Percentiles rank a stretch among this genome's conserved stretches.
Conservation (phyloP, 2,329 filamentous ascomycete species). For the Fusarium tuaranense region DNA sequence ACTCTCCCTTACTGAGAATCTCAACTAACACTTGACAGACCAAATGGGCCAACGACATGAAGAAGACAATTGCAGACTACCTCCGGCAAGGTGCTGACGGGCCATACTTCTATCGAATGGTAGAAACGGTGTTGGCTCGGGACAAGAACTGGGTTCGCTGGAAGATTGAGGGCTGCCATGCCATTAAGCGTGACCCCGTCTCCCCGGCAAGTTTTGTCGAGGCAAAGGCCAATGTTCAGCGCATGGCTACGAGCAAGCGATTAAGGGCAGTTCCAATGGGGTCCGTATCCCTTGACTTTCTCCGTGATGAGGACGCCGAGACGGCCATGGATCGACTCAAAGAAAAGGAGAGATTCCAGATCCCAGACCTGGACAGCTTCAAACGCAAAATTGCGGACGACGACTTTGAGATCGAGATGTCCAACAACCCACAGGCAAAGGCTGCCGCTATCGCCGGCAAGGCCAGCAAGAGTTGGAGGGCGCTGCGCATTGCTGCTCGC, state of each 20-base stretch:
- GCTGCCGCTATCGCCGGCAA: slow-evolving; percentile 74
- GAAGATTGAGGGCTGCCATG: slow-evolving; percentile 94
- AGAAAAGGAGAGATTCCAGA: slow-evolving; percentile 70
- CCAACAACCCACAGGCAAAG: slow-evolving; percentile 71
- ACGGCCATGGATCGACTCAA: slow-evolving; percentile 78
- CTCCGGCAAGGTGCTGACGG: slow-evolving; percentile 85
- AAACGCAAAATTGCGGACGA: slow-evolving; percentile 80
- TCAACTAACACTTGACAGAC: slow-evolving; percentile 60
- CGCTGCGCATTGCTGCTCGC: slow-evolving; percentile 82
- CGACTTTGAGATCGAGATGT: slow-evolving; percentile 89
- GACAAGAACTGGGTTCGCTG: slow-evolving; percentile 99
- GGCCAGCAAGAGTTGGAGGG: slow-evolving; percentile 91
- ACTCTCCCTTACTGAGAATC: not conserved
- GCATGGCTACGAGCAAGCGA: slow-evolving; percentile 77
- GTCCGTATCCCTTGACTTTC: slow-evolving; percentile 81
- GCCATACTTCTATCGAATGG: slow-evolving; percentile 94
- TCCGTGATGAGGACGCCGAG: slow-evolving; percentile 72
- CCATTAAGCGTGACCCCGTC: slow-evolving; percentile 82
- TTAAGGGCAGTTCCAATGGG: slow-evolving; percentile 77
- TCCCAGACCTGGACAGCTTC: slow-evolving; percentile 78
- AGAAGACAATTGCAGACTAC: slow-evolving; percentile 83
- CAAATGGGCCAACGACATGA: slow-evolving; percentile 86
- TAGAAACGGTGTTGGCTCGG: slow-evolving; percentile 92
- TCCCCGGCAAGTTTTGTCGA: slow-evolving; percentile 75
- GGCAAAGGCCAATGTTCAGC: slow-evolving; percentile 74